Evolutionary conservation across 768 basidiomycete genomes (phyloP), one percentile per base, ranked within the genome.

Genomic region (Rhodosporidiobolus sp.): DNA sequence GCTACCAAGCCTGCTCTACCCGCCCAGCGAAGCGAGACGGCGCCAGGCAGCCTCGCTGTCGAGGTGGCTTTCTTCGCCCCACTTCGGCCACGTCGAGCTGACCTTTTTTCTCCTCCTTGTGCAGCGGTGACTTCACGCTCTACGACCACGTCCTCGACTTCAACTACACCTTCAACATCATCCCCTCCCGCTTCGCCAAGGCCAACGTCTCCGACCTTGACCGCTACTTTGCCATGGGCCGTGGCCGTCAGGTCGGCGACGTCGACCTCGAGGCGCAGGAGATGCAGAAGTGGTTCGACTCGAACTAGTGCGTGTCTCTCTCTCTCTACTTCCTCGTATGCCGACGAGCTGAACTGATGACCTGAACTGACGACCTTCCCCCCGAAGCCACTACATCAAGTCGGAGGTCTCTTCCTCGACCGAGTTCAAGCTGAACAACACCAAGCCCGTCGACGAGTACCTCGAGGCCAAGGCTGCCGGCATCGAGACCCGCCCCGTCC

Each of bases 71-170:
- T 60, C 17, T 22, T 28, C 34, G 14, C 49, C 28, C 28, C 70
- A 76, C 76, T 68, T 77, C 56, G 63, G 63, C 53, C 66, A 49
- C 65, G 62, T 65, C 16, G 22, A 49, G 58, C 19, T 38, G 20
- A 35, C 9, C 63, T 69, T 65, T 48, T 67, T 74, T 79, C 59
- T 80, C 77, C 53, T 65, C 65, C 73, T 46, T 59, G n/a, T 76
- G 59, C 78, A 99, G 96, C 79, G 95, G 95, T 79, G 96, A 98
- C 81, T 99, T 99, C 83, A 90, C 96, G 46, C 88, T 99, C 73
- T 99, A 97, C 82, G 95, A 97, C 83, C 95, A 98, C 82, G 92
- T 97, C 81, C 88, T 98, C 79, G 95, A 98, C 84, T 93, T 95
- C 84, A 93, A 93, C 75, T 87, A 89, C 73, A 88, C 90, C 56